Evolutionary conservation across 2,329 filamentous ascomycete genomes (phyloP).

Genomic region (Fusarium sp.): DNA sequence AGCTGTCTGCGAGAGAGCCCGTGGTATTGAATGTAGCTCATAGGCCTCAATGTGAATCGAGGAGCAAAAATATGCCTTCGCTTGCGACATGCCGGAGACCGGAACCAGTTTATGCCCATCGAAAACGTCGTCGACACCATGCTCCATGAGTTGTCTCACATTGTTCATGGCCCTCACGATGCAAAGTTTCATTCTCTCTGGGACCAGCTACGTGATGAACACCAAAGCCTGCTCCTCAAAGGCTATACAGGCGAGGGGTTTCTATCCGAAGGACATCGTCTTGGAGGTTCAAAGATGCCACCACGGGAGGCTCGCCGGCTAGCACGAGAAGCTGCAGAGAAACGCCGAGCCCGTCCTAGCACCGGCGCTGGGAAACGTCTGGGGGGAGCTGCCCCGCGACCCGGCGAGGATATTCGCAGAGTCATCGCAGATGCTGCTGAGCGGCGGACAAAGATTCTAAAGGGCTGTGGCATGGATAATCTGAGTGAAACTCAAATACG

Average conservation of each 20-base stretch:
- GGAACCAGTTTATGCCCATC: constrained; percentile 78
- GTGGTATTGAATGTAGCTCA: constrained; percentile 2
- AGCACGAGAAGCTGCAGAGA: constrained; percentile 78
- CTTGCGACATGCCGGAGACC: constrained; percentile 78
- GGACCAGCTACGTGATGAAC: constrained; percentile 89
- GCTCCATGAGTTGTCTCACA: constrained; percentile 94
- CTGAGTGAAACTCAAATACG: constrained; percentile 72
- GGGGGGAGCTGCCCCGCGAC: constrained; percentile 65
- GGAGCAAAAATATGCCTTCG: constrained; percentile 85
- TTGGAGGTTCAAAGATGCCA: constrained; percentile 75
- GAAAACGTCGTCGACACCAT: constrained; percentile 89
- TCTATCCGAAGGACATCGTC: constrained; percentile 74
- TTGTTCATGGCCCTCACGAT: constrained; percentile 84
- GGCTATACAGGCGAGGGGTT: constrained; percentile 94
- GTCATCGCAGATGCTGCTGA: constrained; percentile 78
- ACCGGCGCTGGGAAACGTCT: constrained; percentile 77
- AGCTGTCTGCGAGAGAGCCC: background rate
- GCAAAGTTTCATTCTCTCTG: constrained; percentile 84
- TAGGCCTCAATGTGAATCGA: constrained; percentile 78
- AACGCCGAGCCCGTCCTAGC: constrained; percentile 65
- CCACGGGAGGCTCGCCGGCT: constrained; percentile 77
- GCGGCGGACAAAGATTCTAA: constrained; percentile 70
- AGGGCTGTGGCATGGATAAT: constrained; percentile 79
- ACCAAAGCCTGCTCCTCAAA: constrained; percentile 77
- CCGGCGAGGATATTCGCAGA: constrained; percentile 73